phyloP scores from a whole-genome alignment of 108 stramenopile genomes.

The Mediolabrus comicus region DNA sequence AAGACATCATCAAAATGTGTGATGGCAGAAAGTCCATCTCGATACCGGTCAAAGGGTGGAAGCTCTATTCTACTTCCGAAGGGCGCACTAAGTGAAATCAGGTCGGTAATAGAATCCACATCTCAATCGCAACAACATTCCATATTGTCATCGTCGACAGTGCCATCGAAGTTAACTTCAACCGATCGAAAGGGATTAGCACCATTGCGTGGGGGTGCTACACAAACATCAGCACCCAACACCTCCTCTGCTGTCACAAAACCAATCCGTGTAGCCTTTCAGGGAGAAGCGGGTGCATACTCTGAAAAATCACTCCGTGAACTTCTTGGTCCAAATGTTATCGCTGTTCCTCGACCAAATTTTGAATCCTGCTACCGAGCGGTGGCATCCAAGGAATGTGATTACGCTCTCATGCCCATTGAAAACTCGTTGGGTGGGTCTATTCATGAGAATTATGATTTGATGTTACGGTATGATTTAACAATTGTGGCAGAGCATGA shows the following conservation, averaged over 20 bases:
- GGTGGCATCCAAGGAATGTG: slow-evolving; percentile 90
- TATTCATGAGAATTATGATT: slow-evolving; percentile 98
- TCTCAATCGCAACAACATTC: background rate
- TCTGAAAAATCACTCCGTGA: slow-evolving; percentile 93
- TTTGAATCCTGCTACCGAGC: slow-evolving; percentile 97
- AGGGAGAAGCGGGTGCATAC: slow-evolving; percentile 98
- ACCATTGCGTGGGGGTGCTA: background rate
- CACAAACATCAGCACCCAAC: background rate
- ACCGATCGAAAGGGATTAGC: background rate
- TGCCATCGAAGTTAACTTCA: background rate
- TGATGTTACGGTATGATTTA: slow-evolving; percentile 94
- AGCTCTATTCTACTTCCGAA: background rate
- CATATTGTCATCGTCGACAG: slow-evolving; percentile 2
- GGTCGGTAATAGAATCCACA: slow-evolving; percentile 23
- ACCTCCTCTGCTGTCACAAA: background rate
- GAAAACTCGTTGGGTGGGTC: slow-evolving; percentile 97
- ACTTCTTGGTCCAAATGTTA: slow-evolving; percentile 85
- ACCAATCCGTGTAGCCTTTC: slow-evolving; percentile 86
- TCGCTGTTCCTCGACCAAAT: slow-evolving; percentile 83
- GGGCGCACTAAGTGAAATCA: slow-evolving; percentile 28
- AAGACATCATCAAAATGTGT: background rate
- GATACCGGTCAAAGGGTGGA: slow-evolving; percentile 4
- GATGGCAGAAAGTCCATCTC: background rate
- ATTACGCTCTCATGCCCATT: slow-evolving; percentile 94
- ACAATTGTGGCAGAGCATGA: slow-evolving; percentile 87